These are phyloP conservation scores for Dothiorella sarmentorum DNA, from an alignment of 2,329 filamentous ascomycete genomes.

Conservation along the genomic window DNA sequence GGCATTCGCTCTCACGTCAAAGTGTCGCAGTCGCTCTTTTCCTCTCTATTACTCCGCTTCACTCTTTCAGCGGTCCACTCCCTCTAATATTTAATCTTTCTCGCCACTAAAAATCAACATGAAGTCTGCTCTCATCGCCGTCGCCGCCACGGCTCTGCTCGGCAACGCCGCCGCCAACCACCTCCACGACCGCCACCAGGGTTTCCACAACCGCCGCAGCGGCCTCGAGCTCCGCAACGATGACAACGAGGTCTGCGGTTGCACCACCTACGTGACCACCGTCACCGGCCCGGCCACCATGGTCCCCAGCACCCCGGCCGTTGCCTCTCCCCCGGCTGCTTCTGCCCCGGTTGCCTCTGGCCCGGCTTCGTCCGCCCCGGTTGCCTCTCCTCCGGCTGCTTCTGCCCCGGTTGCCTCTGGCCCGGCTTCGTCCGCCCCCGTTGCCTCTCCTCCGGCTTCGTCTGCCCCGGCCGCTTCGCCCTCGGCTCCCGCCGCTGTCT, in stretches of 20 bases:
- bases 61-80: constrained; percentile 86
- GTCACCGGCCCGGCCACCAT: constrained; percentile 63
- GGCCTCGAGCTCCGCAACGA: constrained; percentile 33
- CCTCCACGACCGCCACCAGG: constrained; percentile 61
- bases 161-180: constrained; percentile 54
- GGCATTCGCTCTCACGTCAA: constrained; percentile 5
- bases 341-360: background rate
- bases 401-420: background rate
- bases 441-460: background rate
- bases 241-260: constrained; percentile 57
- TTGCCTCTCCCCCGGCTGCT: background rate
- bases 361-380: background rate
- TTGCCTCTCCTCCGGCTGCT: background rate
- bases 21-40: constrained; percentile 19
- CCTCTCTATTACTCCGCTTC: constrained; percentile 60
- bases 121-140: constrained; percentile 68
- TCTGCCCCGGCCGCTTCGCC: background rate
- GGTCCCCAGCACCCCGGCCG: background rate
- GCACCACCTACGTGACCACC: constrained; percentile 72
- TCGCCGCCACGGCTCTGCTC: constrained; percentile 54
- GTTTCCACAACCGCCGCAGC: constrained; percentile 54
- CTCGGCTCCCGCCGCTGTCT: background rate
- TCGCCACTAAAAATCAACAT: constrained; percentile 53
- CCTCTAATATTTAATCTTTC: constrained; percentile 35
- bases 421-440: background rate